Evolutionary conservation across 805 yeast species (phyloP).

Genomic region (Starmerella khaoyaiensis): DNA sequence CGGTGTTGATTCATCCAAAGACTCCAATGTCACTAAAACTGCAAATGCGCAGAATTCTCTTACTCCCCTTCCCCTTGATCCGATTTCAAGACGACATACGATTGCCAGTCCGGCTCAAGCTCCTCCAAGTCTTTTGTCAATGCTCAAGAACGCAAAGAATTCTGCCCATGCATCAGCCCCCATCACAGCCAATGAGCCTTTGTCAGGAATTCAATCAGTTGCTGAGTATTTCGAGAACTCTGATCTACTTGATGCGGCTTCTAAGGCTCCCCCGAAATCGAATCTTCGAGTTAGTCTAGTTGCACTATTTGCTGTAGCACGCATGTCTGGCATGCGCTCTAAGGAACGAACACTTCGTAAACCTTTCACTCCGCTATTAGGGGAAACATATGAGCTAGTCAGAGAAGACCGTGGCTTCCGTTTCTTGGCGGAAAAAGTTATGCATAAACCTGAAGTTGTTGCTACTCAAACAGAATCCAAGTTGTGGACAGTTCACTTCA

Average conservation of each 20-base stretch:
- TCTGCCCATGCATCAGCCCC: slow-evolving; percentile 68
- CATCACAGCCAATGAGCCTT: slow-evolving; percentile 84
- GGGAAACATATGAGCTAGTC: slow-evolving; percentile 85
- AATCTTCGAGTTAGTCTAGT: slow-evolving; percentile 48
- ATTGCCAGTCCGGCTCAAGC: slow-evolving; percentile 42
- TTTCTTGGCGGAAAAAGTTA: slow-evolving; percentile 69
- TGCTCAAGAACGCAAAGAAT: slow-evolving; percentile 80
- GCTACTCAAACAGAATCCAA: slow-evolving; percentile 65
- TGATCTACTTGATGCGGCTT: slow-evolving; percentile 49
- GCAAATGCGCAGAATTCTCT: slow-evolving; percentile 26
- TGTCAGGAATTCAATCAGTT: slow-evolving; percentile 65
- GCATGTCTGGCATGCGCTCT: slow-evolving; percentile 54
- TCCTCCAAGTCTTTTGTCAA: slow-evolving; percentile 73
- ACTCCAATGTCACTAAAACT: neutral
- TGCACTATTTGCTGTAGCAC: slow-evolving; percentile 73
- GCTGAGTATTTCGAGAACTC: slow-evolving; percentile 73
- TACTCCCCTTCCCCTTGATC: slow-evolving; percentile 50
- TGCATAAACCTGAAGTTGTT: slow-evolving; percentile 75
- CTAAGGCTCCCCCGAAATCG: slow-evolving; percentile 34
- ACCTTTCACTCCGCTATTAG: slow-evolving; percentile 88
- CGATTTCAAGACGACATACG: slow-evolving; percentile 43
- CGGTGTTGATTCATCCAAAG: neutral
- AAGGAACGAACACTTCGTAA: slow-evolving; percentile 70
- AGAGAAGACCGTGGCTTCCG: slow-evolving; percentile 72
- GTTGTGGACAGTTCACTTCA: slow-evolving; percentile 42